Conservation (phyloP, 192 early-diverging fungal genomes). For the Haplosporangium gracile region DNA sequence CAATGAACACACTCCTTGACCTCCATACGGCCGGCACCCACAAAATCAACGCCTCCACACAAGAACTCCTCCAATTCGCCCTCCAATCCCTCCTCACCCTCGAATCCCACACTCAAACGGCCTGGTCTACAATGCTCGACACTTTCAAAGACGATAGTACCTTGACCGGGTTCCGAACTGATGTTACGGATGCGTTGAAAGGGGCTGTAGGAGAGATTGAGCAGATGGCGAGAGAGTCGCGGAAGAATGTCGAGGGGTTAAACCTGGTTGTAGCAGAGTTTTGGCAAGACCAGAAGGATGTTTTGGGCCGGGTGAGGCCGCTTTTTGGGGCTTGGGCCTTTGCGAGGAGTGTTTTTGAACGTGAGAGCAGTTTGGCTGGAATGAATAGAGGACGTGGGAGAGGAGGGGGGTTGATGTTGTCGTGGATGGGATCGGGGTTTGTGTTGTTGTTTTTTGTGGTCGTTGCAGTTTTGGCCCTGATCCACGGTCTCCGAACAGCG, state of each 20-base stretch:
- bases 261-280: constrained; percentile 16
- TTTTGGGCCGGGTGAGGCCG: neutral
- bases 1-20: neutral
- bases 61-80: neutral
- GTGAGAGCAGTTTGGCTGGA: neutral
- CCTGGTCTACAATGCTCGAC: constrained; percentile 9
- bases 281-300: neutral
- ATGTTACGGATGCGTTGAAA: neutral
- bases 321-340: neutral
- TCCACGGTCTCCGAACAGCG: neutral
- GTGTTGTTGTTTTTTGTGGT: neutral
- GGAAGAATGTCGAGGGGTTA: constrained; percentile 18
- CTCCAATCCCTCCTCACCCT: neutral
- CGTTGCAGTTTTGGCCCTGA: neutral
- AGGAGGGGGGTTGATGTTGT: neutral
- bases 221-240: constrained; percentile 6
- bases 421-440: neutral
- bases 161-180: neutral
- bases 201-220: constrained; percentile 1
- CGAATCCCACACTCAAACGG: neutral
- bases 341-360: neutral
- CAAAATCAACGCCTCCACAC: neutral
- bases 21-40: neutral
- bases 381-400: neutral
- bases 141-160: neutral